These are phyloP conservation scores for Penicillium paneum DNA, from an alignment of 2,329 filamentous ascomycete genomes.

Conservation along the genomic window DNA sequence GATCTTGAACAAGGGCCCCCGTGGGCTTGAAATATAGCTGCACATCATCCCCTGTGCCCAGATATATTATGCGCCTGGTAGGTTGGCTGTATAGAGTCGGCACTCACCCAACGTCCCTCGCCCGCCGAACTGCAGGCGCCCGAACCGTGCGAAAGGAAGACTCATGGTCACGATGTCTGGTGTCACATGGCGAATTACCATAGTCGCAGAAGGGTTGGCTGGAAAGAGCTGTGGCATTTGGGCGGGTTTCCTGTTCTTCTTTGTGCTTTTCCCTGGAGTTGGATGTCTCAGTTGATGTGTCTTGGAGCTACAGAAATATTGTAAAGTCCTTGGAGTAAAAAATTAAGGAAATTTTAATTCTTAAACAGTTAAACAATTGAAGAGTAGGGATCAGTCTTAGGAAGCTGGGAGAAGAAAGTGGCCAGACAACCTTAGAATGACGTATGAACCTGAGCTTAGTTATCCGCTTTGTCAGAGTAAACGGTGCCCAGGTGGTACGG, in stretches of 20 bases:
- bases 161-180: conserved; percentile 61
- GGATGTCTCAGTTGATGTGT: conserved; percentile 4
- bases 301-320: not conserved
- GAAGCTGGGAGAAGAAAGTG: not conserved
- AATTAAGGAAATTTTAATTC: not conserved
- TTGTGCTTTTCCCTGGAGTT: conserved; percentile 11
- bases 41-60: not conserved
- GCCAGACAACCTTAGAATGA: not conserved
- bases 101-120: conserved; percentile 74
- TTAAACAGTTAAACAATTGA: not conserved
- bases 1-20: not conserved
- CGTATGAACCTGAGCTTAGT: not conserved
- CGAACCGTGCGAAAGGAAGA: conserved; percentile 79
- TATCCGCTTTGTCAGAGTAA: not conserved
- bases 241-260: not conserved
- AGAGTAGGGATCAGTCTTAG: not conserved
- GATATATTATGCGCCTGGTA: conserved; percentile 1
- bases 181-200: conserved; percentile 84
- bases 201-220: conserved; percentile 70
- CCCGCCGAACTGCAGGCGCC: conserved; percentile 76
- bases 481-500: too few species aligned
- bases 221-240: conserved; percentile 57
- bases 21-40: not conserved
- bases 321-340: too few species aligned
- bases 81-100: conserved; percentile 4